These are phyloP conservation scores for Arthrocladium fulminans DNA, from an alignment of 2,329 filamentous ascomycete species.

Conservation along the genomic window DNA sequence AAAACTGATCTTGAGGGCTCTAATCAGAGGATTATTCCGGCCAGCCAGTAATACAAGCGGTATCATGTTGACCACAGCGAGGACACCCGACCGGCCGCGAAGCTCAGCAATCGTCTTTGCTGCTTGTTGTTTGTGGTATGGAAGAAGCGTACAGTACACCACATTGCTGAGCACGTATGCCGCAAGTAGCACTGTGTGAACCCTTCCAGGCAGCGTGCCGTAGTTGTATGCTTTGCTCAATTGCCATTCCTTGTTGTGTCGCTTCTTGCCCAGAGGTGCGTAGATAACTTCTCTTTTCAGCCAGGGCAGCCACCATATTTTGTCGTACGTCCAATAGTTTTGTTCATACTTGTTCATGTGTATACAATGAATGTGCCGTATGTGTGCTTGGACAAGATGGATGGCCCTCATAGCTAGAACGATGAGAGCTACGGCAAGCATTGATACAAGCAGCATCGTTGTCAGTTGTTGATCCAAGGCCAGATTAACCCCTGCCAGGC, in stretches of 20 bases:
- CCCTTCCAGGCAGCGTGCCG: slow-evolving; percentile 69
- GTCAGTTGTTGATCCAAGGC: slow-evolving; percentile 18
- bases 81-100: slow-evolving; percentile 72
- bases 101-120: slow-evolving; percentile 65
- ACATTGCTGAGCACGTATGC: slow-evolving; percentile 65
- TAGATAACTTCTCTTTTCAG: slow-evolving; percentile 41
- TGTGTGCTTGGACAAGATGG: slow-evolving; percentile 37
- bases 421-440: slow-evolving; percentile 25
- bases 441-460: slow-evolving; percentile 28
- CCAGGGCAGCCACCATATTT: slow-evolving; percentile 33
- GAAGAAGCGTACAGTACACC: slow-evolving; percentile 55
- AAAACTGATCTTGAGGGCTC: slow-evolving; percentile 75
- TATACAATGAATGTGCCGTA: slow-evolving; percentile 36
- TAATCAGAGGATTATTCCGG: slow-evolving; percentile 87
- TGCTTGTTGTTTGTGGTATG: slow-evolving; percentile 35
- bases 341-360: slow-evolving; percentile 32
- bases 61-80: slow-evolving; percentile 84
- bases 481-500: slow-evolving; percentile 22
- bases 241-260: slow-evolving; percentile 68
- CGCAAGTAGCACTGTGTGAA: slow-evolving; percentile 61
- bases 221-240: slow-evolving; percentile 59
- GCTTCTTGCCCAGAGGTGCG: slow-evolving; percentile 62
- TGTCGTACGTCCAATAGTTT: slow-evolving; percentile 38
- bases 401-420: slow-evolving; percentile 33
- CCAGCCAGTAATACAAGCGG: slow-evolving; percentile 81